Evolutionary conservation across 495 filamentous ascomycete species (phyloP).

Genomic region (Neurospora sp.): DNA sequence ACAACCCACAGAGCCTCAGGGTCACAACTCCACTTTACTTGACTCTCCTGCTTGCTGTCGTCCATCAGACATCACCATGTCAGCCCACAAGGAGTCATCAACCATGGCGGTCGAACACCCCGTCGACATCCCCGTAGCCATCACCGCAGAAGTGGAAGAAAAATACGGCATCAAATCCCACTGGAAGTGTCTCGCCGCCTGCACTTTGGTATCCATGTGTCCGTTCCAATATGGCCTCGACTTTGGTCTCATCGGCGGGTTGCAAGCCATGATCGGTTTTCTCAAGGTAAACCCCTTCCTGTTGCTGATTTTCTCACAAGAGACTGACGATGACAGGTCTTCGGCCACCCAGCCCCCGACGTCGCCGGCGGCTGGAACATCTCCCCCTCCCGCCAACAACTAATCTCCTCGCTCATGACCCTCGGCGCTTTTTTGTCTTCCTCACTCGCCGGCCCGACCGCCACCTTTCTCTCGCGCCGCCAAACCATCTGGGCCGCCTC

Average conservation of each 20-base stretch:
- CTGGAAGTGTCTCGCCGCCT: slow-evolving; percentile 27
- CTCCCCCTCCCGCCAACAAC: slow-evolving; percentile 37
- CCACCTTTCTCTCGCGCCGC: slow-evolving; percentile 35
- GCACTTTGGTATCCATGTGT: slow-evolving; percentile 35
- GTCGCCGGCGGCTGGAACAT: slow-evolving; percentile 42
- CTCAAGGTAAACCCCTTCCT: slow-evolving; percentile 24
- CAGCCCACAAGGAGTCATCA: no score
- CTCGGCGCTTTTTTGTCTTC: slow-evolving; percentile 46
- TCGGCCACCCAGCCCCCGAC: slow-evolving; percentile 27
- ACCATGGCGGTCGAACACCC: neutral
- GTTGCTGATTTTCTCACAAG: neutral
- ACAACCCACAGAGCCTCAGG: no score
- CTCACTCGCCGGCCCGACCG: slow-evolving; percentile 38
- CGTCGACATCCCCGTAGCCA: neutral
- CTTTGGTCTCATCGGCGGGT: slow-evolving; percentile 46
- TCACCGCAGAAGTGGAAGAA: neutral
- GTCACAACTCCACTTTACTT: no score
- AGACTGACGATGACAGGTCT: slow-evolving; percentile 15
- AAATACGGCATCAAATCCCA: slow-evolving; percentile 18
- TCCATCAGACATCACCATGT: no score
- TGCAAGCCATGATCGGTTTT: slow-evolving; percentile 52
- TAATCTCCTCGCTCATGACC: slow-evolving; percentile 45
- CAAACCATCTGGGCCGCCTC: slow-evolving; percentile 36
- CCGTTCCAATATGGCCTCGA: slow-evolving; percentile 54
- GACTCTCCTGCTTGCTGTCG: no score